These are phyloP conservation scores for Fusarium compactum DNA, from an alignment of 2,329 filamentous ascomycete species.

Conservation along the genomic window DNA sequence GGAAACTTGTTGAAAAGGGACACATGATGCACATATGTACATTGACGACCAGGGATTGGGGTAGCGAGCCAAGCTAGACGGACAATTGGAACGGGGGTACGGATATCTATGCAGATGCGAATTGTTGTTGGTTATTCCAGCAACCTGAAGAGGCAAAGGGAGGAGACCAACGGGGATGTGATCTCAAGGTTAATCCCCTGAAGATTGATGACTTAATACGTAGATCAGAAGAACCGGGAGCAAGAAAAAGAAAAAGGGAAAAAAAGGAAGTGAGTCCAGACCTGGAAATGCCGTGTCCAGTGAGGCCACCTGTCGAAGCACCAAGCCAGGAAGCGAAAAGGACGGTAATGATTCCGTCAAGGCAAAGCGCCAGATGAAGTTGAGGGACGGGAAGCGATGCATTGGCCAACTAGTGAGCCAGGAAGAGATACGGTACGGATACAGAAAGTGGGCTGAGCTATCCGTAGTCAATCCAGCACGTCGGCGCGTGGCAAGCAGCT, in stretches of 20 bases:
- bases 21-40: conserved; percentile 41
- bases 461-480: conserved; percentile 18
- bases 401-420: conserved; percentile 41
- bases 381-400: conserved; percentile 26
- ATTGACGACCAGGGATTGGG: conserved; percentile 33
- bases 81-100: conserved; percentile 13
- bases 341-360: conserved; percentile 7
- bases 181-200: conserved; percentile 6
- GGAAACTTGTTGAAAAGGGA: conserved; percentile 37
- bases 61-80: conserved; percentile 12
- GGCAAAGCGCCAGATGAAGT: conserved; percentile 28
- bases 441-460: conserved; percentile 40
- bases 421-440: conserved; percentile 12
- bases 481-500: conserved; percentile 40
- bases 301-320: conserved; percentile 24
- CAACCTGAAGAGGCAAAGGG: conserved; percentile 5
- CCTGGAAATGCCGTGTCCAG: conserved; percentile 4
- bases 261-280: not conserved
- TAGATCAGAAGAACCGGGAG: not conserved
- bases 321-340: conserved; percentile 12
- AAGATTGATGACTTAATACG: not conserved
- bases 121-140: conserved; percentile 22
- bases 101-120: not conserved
- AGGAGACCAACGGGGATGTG: not conserved
- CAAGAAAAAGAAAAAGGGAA: conserved; percentile 3